These are phyloP conservation scores for Pythium sp. DNA, from an alignment of 352 stramenopile genomes.

Conservation along the genomic window DNA sequence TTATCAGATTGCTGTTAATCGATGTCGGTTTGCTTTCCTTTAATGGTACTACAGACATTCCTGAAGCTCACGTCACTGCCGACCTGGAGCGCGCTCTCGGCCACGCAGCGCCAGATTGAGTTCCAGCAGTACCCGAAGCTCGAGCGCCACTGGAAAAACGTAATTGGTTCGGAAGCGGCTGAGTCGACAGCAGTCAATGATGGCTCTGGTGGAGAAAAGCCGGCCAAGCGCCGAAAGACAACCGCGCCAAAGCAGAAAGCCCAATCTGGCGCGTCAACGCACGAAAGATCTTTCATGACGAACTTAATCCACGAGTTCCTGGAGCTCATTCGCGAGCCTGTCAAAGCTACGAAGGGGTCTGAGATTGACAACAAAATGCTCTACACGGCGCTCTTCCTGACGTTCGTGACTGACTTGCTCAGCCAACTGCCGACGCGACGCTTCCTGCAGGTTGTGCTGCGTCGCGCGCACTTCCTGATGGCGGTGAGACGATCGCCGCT, in stretches of 20 bases:
- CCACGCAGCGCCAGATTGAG: conserved; percentile 56
- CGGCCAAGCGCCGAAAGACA: conserved; percentile 39
- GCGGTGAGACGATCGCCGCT: conserved; percentile 37
- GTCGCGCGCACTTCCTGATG: conserved; percentile 56
- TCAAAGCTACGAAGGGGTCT: conserved; percentile 17
- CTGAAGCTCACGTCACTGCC: conserved; percentile 66
- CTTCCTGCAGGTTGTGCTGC: conserved; percentile 71
- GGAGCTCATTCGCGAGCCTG: conserved; percentile 21
- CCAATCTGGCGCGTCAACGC: not conserved
- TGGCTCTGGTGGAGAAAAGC: conserved; percentile 13
- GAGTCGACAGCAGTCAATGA: not conserved
- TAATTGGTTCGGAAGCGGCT: conserved; percentile 14
- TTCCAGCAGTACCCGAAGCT: conserved; percentile 67
- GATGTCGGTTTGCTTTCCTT: not conserved
- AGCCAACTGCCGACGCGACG: conserved; percentile 88
- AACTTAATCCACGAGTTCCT: conserved; percentile 51
- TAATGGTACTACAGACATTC: conserved; percentile 21
- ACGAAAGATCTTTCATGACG: conserved; percentile 35
- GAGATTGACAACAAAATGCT: conserved; percentile 17
- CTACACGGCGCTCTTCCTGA: conserved; percentile 68
- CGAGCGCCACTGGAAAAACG: conserved; percentile 59
- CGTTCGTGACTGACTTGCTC: conserved; percentile 85
- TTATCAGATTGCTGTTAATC: not conserved
- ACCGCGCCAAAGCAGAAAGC: conserved; percentile 1
- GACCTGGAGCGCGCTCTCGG: conserved; percentile 57